phyloP scores from a whole-genome alignment of 2,329 filamentous ascomycete species.

The Arthrobotrys musiformis region DNA sequence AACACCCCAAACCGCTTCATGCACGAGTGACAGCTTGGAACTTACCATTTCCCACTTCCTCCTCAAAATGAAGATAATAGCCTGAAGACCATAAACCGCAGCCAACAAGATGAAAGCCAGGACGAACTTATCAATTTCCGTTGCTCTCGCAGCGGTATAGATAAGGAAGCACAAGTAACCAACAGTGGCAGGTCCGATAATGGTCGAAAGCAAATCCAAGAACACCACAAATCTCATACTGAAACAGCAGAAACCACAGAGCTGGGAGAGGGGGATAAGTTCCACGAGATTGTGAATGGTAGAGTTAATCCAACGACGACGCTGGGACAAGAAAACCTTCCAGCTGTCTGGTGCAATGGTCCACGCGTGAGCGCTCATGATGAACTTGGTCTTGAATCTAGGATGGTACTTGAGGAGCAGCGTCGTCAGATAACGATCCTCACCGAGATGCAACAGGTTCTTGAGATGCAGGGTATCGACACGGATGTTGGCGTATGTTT shows the following conservation, averaged over 20 bases:
- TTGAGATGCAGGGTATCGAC: slow-evolving; percentile 99
- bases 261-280: slow-evolving; percentile 88
- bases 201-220: slow-evolving; percentile 87
- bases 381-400: slow-evolving; percentile 98
- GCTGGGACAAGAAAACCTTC: slow-evolving; percentile 94
- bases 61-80: slow-evolving; percentile 93
- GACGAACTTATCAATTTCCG: slow-evolving; percentile 65
- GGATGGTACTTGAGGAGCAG: slow-evolving; percentile 90
- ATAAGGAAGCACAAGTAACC: slow-evolving; percentile 92
- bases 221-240: slow-evolving; percentile 99
- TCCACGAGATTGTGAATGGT: slow-evolving; percentile 98
- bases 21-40: background rate
- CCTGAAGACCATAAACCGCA: slow-evolving; percentile 97
- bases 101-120: slow-evolving; percentile 90
- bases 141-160: slow-evolving; percentile 77
- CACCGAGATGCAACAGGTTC: slow-evolving; percentile 93
- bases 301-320: slow-evolving; percentile 99
- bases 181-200: slow-evolving; percentile 90
- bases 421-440: slow-evolving; percentile 97
- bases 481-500: slow-evolving; percentile 88
- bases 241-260: slow-evolving; percentile 99
- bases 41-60: slow-evolving; percentile 94
- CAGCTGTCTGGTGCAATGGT: slow-evolving; percentile 96
- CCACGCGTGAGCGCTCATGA: slow-evolving; percentile 90
- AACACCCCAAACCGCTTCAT: background rate